Evolutionary conservation across 73 alveolate species (phyloP).

Genomic region (Paramecium tetraurelia): DNA sequence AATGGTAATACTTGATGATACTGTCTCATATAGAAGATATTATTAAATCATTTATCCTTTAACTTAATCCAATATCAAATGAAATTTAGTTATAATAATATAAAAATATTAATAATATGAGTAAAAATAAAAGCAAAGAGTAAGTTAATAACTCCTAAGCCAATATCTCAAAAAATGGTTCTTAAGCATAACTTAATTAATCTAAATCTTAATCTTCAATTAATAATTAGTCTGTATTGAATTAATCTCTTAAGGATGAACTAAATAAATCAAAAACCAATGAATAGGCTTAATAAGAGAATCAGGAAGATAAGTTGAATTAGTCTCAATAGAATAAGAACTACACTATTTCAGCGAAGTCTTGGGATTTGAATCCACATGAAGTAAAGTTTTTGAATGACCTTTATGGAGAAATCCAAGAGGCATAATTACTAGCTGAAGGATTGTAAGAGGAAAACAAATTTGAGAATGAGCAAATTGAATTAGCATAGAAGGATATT

Average conservation of each 20-base stretch:
- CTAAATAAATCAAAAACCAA: not conserved
- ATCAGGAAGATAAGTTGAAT: not conserved
- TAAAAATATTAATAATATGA: not conserved
- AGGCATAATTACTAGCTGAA: constrained; percentile 25
- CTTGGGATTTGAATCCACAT: constrained; percentile 19
- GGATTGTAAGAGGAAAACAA: constrained; percentile 21
- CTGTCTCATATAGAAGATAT: too few relatives aligned
- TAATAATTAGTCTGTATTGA: not conserved
- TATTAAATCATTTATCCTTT: too few relatives aligned
- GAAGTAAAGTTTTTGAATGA: constrained; percentile 38
- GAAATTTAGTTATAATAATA: too few relatives aligned
- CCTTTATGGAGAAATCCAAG: not conserved
- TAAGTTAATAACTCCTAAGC: not conserved
- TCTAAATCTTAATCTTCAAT: constrained; percentile 3
- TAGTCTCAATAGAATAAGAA: not conserved
- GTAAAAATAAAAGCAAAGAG: not conserved
- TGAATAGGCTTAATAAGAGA: not conserved
- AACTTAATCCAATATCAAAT: too few relatives aligned
- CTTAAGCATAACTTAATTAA: not conserved
- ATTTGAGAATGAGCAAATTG: not conserved
- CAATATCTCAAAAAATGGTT: not conserved
- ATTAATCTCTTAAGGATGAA: not conserved
- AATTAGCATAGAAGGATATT: not conserved
- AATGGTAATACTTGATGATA: too few relatives aligned
- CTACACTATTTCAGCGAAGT: not conserved